Evolutionary conservation across 352 stramenopile species (phyloP), one percentile per base, ranked within the genome.

Genomic region (Phytophthora sp.): DNA sequence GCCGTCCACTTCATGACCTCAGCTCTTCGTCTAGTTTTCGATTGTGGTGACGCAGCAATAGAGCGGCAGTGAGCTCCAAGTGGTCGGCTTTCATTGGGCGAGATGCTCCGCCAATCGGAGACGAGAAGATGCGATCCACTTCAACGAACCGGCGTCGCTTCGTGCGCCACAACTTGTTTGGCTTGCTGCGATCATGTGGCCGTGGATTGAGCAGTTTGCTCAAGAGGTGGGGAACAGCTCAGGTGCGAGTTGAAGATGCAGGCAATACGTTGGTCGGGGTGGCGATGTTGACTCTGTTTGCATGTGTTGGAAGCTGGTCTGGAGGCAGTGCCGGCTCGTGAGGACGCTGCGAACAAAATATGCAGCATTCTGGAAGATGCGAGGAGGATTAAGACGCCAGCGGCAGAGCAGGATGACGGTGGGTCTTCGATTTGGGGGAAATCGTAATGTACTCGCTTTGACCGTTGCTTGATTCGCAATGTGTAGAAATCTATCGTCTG

Each of bases 1-100:
- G 72, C 59, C 24, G 72, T 72, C 66, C 70, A 79, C 71, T 91
- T 89, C 84, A 91, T 92, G n/a, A 41, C 15, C 15, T 59, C 13
- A 35, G 23, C n/a, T 37, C 23, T 43, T 54, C 17, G 20, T 51
- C 24, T 18, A 20, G 21, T 67, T 66, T 73, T 69, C 28, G 32
- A 55, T 58, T 66, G 32, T 69, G 53, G 30, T 28, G 10, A 26
- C 12, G 41, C 31, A 27, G 44, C 37, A 35, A 35, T 23, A 17
- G 24, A 7, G 44, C 12, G 21, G 17, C 3, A 5, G 39, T 12
- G 15, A 18, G 20, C 15, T 38, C 54, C 52, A 79, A 69, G 59
- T 79, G 68, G 77, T 76, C 63, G 18, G 42, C 24, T 45, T 1
- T 56, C 10, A 88, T 84, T 88, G 74, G 79, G 13, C 38, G 24